Evolutionary conservation across 345 rosid species (phyloP).

Genomic region (Erucastrum elatum): DNA sequence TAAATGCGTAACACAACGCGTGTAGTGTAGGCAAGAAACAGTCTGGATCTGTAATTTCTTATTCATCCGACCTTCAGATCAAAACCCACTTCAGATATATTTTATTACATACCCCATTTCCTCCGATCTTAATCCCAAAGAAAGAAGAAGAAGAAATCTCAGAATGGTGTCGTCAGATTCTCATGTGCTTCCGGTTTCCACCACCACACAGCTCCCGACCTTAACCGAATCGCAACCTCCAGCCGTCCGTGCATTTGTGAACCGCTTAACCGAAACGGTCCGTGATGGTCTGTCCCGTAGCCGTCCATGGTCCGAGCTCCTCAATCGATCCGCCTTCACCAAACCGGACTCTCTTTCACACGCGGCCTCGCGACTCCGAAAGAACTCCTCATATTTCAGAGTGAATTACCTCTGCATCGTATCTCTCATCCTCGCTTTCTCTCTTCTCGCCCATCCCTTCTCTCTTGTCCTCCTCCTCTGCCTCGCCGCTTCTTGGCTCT

Average conservation of each 20-base stretch:
- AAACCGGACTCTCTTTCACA: constrained; percentile 45
- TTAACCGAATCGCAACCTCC: constrained; percentile 26
- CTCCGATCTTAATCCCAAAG: not conserved
- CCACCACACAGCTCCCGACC: constrained; percentile 12
- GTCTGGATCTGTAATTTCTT: not conserved
- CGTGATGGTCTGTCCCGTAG: constrained; percentile 18
- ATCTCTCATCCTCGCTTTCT: constrained; percentile 39
- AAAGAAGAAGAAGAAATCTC: not conserved
- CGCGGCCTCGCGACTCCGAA: constrained; percentile 42
- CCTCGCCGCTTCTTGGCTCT: constrained; percentile 59
- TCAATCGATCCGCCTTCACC: constrained; percentile 45
- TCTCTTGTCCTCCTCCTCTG: constrained; percentile 58
- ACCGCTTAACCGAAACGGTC: constrained; percentile 17
- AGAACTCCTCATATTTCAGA: constrained; percentile 45
- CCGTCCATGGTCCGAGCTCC: constrained; percentile 42
- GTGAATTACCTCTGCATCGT: constrained; percentile 45
- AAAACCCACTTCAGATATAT: not conserved
- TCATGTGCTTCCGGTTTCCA: constrained; percentile 28
- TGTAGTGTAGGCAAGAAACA: not conserved
- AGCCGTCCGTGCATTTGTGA: constrained; percentile 3
- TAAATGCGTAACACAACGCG: not conserved
- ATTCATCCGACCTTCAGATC: not conserved
- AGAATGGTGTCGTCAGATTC: constrained; percentile 42
- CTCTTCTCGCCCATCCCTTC: constrained; percentile 55
- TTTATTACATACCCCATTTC: not conserved